Evolutionary conservation across 2,329 filamentous ascomycete species (phyloP).

Genomic region (Epichloe hybrida): DNA sequence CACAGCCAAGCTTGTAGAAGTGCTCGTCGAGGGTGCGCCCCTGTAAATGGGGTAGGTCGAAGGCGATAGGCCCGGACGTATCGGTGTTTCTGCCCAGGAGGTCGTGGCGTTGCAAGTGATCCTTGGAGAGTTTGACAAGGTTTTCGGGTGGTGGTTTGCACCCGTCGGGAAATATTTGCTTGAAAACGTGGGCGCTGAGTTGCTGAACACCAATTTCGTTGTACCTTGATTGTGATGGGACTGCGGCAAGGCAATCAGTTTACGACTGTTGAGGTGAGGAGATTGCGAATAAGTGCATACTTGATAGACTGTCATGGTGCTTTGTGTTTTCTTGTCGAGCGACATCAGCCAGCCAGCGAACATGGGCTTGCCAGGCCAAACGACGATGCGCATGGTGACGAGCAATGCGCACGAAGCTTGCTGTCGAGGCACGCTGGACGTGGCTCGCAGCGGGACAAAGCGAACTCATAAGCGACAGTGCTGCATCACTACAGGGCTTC

Average conservation of each 20-base stretch:
- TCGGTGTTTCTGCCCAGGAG: slow-evolving; percentile 84
- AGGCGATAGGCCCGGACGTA: slow-evolving; percentile 59
- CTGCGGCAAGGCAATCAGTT: slow-evolving; percentile 13
- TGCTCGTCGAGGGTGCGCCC: slow-evolving; percentile 83
- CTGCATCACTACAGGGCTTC: slow-evolving; percentile 14
- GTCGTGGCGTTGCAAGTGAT: slow-evolving; percentile 76
- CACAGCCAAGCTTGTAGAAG: slow-evolving; percentile 75
- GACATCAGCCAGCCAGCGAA: slow-evolving; percentile 31
- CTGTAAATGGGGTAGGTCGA: slow-evolving; percentile 70
- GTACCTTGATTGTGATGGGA: slow-evolving; percentile 51
- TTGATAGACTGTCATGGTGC: slow-evolving; percentile 21
- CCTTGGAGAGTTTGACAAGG: slow-evolving; percentile 64
- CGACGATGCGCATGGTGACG: slow-evolving; percentile 31
- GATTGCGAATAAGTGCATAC: slow-evolving; percentile 19
- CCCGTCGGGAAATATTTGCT: slow-evolving; percentile 62
- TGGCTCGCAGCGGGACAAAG: slow-evolving; percentile 20
- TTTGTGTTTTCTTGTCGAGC: slow-evolving; percentile 12
- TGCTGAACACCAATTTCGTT: slow-evolving; percentile 95
- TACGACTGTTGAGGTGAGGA: too few species aligned
- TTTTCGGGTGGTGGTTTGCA: slow-evolving; percentile 47
- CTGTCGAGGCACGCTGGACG: slow-evolving; percentile 26
- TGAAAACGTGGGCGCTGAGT: slow-evolving; percentile 68
- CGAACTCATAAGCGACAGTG: slow-evolving; percentile 15
- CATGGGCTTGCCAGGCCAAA: slow-evolving; percentile 21
- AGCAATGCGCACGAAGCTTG: slow-evolving; percentile 38